Conservation (phyloP, 257 asterid genomes). For the Solanum medicagineum region DNA sequence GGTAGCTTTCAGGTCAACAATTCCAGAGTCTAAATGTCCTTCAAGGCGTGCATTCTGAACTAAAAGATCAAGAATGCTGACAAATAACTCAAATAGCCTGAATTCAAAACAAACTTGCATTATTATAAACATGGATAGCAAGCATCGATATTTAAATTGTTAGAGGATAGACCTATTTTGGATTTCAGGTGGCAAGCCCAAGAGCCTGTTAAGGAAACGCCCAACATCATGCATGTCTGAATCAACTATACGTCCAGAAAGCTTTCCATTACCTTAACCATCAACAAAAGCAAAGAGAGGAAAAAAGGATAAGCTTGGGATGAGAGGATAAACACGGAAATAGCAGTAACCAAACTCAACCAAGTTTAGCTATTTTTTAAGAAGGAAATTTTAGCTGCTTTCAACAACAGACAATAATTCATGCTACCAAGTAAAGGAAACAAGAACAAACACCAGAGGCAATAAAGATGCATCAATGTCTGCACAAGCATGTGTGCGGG, state of each 20-base stretch:
- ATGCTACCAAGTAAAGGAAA: not conserved
- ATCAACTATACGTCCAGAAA: slow-evolving; percentile 79
- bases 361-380: not conserved
- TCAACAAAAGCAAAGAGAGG: not conserved
- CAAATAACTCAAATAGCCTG: slow-evolving; percentile 94
- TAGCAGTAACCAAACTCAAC: not conserved
- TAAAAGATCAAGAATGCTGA: slow-evolving; percentile 67
- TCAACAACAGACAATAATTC: not conserved
- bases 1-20: slow-evolving; percentile 83
- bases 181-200: slow-evolving; percentile 87
- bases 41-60: slow-evolving; percentile 73
- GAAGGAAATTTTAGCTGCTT: not conserved
- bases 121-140: not conserved
- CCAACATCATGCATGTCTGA: slow-evolving; percentile 97
- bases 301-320: not conserved
- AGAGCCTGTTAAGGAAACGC: slow-evolving; percentile 89
- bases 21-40: slow-evolving; percentile 93
- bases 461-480: not conserved
- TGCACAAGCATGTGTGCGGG: not conserved
- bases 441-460: not conserved
- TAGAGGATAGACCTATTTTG: slow-evolving; percentile 64
- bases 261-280: slow-evolving; percentile 55
- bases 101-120: slow-evolving; percentile 10
- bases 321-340: not conserved
- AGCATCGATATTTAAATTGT: not conserved